Percentiles rank a stretch among this genome's conserved stretches.
Evolutionary conservation across 2,329 filamentous ascomycete genomes (phyloP).

Genomic region (Nemania serpens): DNA sequence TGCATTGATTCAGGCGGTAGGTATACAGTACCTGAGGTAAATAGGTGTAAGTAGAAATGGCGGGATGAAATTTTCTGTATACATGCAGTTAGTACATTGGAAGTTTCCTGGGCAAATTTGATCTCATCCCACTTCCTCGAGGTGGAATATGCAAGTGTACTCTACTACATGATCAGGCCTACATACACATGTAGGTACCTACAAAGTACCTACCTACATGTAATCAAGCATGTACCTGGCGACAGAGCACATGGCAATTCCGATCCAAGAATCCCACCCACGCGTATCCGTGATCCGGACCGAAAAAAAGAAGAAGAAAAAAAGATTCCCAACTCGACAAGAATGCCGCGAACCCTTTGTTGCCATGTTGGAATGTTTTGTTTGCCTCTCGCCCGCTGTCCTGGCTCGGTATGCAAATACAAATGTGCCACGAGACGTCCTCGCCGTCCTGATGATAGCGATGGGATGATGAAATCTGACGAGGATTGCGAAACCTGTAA

Average conservation of each 20-base stretch:
- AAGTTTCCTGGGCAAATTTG: no score
- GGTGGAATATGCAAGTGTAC: no score
- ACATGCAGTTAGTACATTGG: no score
- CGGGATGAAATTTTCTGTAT: no score
- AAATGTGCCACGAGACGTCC: constrained; percentile 1
- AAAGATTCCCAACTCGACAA: constrained; percentile 12
- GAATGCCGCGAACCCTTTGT: background rate
- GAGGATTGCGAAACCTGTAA: constrained; percentile 9
- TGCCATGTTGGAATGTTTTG: background rate
- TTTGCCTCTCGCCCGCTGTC: background rate
- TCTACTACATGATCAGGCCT: no score
- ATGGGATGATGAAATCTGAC: constrained; percentile 22
- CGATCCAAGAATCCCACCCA: constrained; percentile 1
- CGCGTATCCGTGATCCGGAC: no score
- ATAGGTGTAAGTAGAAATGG: no score
- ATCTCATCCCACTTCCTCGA: no score
- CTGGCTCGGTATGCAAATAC: background rate
- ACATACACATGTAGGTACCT: no score
- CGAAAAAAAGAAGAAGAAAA: background rate
- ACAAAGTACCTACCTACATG: constrained; percentile 3
- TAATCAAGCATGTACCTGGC: constrained; percentile 23
- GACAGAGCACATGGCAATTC: constrained; percentile 23
- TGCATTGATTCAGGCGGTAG: no score
- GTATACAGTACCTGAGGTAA: no score
- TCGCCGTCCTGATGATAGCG: constrained; percentile 5